Conservation (phyloP, 208 protist genomes). For the Trichomonas tenax region DNA sequence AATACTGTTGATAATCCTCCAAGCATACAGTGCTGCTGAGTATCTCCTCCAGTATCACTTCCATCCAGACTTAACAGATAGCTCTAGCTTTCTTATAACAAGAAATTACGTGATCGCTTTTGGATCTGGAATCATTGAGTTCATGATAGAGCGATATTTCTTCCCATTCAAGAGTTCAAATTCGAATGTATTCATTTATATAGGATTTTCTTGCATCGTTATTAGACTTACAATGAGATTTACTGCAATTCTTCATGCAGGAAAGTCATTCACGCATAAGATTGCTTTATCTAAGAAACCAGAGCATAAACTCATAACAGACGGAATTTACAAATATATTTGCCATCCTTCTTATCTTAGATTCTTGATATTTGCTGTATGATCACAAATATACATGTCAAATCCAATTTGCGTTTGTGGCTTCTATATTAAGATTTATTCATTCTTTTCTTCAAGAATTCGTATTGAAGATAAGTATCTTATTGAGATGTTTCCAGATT, state of each 20-base stretch:
- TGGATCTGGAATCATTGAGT: neutral
- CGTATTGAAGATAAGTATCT: neutral
- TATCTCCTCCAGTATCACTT: neutral
- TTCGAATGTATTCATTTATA: neutral
- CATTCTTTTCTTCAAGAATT: slow-evolving; percentile 10
- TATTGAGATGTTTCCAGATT: neutral
- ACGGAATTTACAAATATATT: slow-evolving; percentile 27
- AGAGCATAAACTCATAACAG: neutral
- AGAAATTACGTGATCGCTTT: neutral
- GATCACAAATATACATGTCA: slow-evolving; percentile 15
- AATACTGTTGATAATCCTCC: too few relatives aligned
- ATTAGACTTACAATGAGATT: slow-evolving; percentile 8
- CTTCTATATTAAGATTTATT: neutral
- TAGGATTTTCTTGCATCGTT: neutral
- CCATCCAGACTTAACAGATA: neutral
- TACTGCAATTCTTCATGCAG: slow-evolving; percentile 13
- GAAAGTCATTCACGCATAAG: slow-evolving; percentile 21
- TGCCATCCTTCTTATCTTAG: slow-evolving; percentile 26
- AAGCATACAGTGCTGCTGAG: neutral
- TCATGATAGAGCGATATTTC: neutral
- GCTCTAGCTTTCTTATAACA: neutral
- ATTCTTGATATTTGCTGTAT: slow-evolving; percentile 16
- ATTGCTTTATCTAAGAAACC: neutral
- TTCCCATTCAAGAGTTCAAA: neutral
- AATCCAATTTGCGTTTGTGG: slow-evolving; percentile 19